Conservation (phyloP, 1,284 basidiomycete species). For the Amylostereum areolatum region DNA sequence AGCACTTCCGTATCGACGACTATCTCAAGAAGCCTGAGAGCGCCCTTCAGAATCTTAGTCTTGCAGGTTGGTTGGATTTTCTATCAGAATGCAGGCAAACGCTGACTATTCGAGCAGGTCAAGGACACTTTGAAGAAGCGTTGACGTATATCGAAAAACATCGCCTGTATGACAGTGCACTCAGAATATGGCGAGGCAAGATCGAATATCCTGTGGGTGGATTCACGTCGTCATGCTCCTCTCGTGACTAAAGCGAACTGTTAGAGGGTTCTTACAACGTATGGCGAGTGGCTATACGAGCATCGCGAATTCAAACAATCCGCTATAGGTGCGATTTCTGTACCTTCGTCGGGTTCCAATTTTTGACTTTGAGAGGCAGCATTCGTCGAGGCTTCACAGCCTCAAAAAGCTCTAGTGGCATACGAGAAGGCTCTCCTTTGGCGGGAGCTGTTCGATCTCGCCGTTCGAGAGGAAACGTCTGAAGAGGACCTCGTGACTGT, state of each 20-base stretch:
- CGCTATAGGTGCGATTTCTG: slow-evolving; percentile 52
- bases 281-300: slow-evolving; percentile 88
- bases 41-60: slow-evolving; percentile 72
- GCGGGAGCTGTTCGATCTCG: slow-evolving; percentile 87
- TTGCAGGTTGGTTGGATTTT: slow-evolving; percentile 48
- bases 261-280: slow-evolving; percentile 59
- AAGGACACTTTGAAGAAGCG: slow-evolving; percentile 73
- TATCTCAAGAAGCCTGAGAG: slow-evolving; percentile 75
- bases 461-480: slow-evolving; percentile 37
- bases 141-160: slow-evolving; percentile 77
- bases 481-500: slow-evolving; percentile 54
- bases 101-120: slow-evolving; percentile 28
- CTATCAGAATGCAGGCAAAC: too few relatives aligned
- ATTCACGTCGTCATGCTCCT: background rate
- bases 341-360: background rate
- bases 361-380: slow-evolving; percentile 34
- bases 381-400: slow-evolving; percentile 62
- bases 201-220: slow-evolving; percentile 53
- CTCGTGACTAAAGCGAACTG: background rate
- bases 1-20: slow-evolving; percentile 91
- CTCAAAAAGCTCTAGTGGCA: slow-evolving; percentile 74
- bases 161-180: slow-evolving; percentile 69
- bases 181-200: slow-evolving; percentile 68
- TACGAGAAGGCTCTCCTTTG: slow-evolving; percentile 85
- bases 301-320: slow-evolving; percentile 80